These are phyloP conservation scores for Neurospora discreta DNA, from an alignment of 495 filamentous ascomycete species.

Conservation along the genomic window DNA sequence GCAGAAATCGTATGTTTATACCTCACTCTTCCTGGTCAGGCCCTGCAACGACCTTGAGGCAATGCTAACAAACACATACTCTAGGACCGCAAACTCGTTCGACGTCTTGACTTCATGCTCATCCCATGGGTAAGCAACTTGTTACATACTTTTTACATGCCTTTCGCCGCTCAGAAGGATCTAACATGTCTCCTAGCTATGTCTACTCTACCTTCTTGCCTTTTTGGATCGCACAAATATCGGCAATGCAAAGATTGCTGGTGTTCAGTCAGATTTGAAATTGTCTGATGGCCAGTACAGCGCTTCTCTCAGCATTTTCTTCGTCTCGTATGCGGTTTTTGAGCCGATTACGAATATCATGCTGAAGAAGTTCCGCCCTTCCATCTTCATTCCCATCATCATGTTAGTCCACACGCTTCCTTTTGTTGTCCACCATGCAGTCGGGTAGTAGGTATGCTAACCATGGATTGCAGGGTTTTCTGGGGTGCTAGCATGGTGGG, in stretches of 20 bases:
- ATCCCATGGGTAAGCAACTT: constrained; percentile 53
- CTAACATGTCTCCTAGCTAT: constrained; percentile 36
- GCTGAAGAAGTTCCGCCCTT: constrained; percentile 57
- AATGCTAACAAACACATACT: background rate
- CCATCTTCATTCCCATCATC: constrained; percentile 52
- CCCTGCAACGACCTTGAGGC: background rate
- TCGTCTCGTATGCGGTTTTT: constrained; percentile 79
- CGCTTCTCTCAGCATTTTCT: constrained; percentile 72
- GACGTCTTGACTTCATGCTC: constrained; percentile 58
- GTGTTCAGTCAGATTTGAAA: constrained; percentile 50
- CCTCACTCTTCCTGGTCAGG: background rate
- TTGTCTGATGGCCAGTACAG: constrained; percentile 57
- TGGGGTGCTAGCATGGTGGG: constrained; percentile 73
- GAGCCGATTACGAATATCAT: constrained; percentile 84
- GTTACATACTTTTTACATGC: background rate
- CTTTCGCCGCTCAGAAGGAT: background rate
- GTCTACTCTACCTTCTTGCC: constrained; percentile 71
- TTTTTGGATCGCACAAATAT: constrained; percentile 81
- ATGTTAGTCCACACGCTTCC: constrained; percentile 39
- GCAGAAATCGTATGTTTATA: constrained; percentile 47
- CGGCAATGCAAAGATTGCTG: constrained; percentile 80
- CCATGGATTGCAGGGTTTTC: constrained; percentile 24
- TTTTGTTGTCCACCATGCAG: background rate
- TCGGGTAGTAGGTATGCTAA: too few species aligned
- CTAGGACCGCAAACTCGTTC: constrained; percentile 55